Base-by-base conservation (phyloP, 805 yeast genomes). In the Pichia nanzhaoensis region DNA sequence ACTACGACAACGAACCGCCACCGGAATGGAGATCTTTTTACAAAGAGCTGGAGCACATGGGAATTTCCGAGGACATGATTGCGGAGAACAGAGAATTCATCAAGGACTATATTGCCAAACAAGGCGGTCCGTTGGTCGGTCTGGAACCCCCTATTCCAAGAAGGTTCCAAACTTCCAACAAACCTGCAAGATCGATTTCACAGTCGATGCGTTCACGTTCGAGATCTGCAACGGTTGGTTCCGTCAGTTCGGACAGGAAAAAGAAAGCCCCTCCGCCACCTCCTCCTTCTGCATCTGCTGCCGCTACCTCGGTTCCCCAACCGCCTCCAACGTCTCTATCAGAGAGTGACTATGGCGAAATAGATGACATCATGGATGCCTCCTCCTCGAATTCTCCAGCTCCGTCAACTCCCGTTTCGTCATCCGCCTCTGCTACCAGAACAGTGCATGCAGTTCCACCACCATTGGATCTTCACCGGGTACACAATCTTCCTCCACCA, bases 31-130 rank as follows among this genome's bases (percentile, higher is more conserved):
- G 90, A 41, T 69, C 81, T 1, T 70, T 87, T 46, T 85, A 87
- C 52, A 66, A 74, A 8, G 89, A 84, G 56, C 69, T 87, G 44
- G 91, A 82, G 34, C 70, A 75, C 17, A 82, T 84, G 44, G 96
- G 96, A 1, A 87, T 87, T 47, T 64, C 86, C 1, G 95, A 87
- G 56, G 95, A 86, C 53, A 82, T 84, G 90, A 86, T 87, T 60
- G 93, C 90, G 0, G 91, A 84, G 43, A 85, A 87, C 58, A 70
- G 89, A 48, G 85, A 84, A 48, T 85, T 86, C 60, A 84, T 87
- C 57, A 87, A 84, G 60, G 82, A 80, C 44, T 87, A 84, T 57
- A 84, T 87, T 47, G 67, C 78, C 3, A 70, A 81, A 55, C 82
- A 79, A 59, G 87, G 93, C 44, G 84, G 90, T 19, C 82, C 93